phyloP scores from a whole-genome alignment of 2,329 filamentous ascomycete species.

The Pyricularia sp. region DNA sequence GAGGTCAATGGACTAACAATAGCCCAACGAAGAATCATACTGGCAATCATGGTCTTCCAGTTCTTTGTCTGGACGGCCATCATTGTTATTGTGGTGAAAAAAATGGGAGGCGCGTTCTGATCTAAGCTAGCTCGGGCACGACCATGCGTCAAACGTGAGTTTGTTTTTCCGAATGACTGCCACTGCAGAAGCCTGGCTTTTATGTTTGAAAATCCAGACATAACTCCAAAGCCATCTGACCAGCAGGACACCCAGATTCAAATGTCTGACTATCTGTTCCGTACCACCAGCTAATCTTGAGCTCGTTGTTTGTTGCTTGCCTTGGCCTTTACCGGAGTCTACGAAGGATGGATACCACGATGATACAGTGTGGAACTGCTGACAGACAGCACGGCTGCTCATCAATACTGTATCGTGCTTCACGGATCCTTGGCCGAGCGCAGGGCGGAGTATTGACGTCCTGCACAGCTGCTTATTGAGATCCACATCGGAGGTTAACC shows the following conservation, averaged over 20 bases:
- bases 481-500: background rate
- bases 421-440: background rate
- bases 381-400: background rate
- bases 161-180: background rate
- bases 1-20: constrained; percentile 29
- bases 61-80: constrained; percentile 13
- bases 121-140: background rate
- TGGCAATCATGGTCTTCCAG: constrained; percentile 20
- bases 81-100: constrained; percentile 12
- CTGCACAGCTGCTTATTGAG: background rate
- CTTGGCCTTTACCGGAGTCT: background rate
- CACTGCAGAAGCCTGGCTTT: background rate
- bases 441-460: background rate
- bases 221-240: background rate
- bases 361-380: background rate
- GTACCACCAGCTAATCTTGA: background rate
- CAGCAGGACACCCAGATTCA: background rate
- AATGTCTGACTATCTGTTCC: background rate
- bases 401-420: background rate
- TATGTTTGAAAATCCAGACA: background rate
- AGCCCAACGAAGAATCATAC: constrained; percentile 24
- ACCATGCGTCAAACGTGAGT: background rate
- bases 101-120: constrained; percentile 1
- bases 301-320: background rate
- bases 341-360: background rate